Evolutionary conservation across 768 basidiomycete species (phyloP).

Genomic region (Kwoniella sp.): DNA sequence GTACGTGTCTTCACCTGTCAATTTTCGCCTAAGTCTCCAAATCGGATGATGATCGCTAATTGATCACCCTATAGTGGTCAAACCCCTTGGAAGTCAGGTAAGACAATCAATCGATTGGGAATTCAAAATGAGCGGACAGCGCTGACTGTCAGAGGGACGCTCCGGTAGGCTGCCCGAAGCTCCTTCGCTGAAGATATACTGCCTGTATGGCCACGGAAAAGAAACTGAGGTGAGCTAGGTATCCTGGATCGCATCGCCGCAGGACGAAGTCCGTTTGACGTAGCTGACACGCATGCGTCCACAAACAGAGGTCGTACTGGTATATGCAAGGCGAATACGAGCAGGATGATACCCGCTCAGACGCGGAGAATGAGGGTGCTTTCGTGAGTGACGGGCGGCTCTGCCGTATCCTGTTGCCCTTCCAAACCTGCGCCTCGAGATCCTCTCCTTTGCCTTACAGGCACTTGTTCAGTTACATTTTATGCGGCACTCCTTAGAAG

Average conservation of each 20-base stretch:
- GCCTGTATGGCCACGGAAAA: constrained; percentile 93
- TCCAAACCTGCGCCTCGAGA: neutral
- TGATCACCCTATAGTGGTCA: constrained; percentile 66
- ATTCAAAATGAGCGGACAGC: neutral
- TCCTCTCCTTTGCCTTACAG: no score
- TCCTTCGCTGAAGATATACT: constrained; percentile 87
- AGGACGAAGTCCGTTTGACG: neutral
- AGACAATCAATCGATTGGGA: constrained; percentile 3
- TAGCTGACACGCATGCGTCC: constrained; percentile 9
- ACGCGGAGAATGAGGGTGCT: constrained; percentile 46
- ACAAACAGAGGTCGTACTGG: constrained; percentile 78
- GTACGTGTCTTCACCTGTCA: constrained; percentile 12
- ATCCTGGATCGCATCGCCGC: neutral
- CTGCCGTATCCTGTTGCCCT: no score
- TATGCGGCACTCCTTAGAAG: no score
- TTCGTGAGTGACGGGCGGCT: constrained; percentile 21
- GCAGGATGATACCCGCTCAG: constrained; percentile 62
- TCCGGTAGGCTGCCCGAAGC: constrained; percentile 79
- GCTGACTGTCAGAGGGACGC: no score
- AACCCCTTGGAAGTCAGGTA: constrained; percentile 65
- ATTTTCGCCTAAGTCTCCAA: neutral
- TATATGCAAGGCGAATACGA: constrained; percentile 73
- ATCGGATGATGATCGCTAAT: neutral
- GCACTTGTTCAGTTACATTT: no score
- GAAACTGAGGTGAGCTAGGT: constrained; percentile 79